A percentile compares a stretch with the other conserved stretches of the same genome.
Evolutionary conservation across 2,329 filamentous ascomycete genomes (phyloP).

Genomic region (Aspergillus phoenicis): DNA sequence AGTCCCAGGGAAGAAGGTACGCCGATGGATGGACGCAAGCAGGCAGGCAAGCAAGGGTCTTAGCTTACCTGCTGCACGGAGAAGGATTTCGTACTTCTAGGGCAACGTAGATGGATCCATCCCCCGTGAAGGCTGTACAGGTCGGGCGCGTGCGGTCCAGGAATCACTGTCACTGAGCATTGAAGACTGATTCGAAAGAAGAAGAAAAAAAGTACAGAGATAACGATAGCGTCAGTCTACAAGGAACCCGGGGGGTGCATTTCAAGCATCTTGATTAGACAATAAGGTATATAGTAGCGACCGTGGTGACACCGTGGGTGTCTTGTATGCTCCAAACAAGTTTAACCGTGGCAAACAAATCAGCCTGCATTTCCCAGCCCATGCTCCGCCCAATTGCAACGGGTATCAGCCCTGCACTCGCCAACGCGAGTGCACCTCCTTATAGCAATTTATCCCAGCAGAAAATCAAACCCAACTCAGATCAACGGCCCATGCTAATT

Average conservation of each 20-base stretch:
- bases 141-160: too few relatives aligned
- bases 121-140: too few relatives aligned
- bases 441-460: slow-evolving; percentile 12
- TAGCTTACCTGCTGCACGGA: too few relatives aligned
- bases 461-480: slow-evolving; percentile 5
- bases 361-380: slow-evolving; percentile 16
- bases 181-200: too few relatives aligned
- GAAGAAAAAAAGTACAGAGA: too few relatives aligned
- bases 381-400: slow-evolving; percentile 22
- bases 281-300: slow-evolving; percentile 28
- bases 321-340: slow-evolving; percentile 16
- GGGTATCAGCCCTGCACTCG: slow-evolving; percentile 17
- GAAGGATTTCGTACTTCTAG: too few relatives aligned
- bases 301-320: slow-evolving; percentile 24
- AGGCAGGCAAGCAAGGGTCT: too few relatives aligned
- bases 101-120: too few relatives aligned
- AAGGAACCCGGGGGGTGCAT: not conserved
- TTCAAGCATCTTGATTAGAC: slow-evolving; percentile 24
- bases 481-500: slow-evolving; percentile 1
- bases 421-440: slow-evolving; percentile 5
- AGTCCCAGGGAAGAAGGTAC: too few relatives aligned
- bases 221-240: not conserved
- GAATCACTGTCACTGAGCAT: too few relatives aligned
- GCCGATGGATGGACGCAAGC: too few relatives aligned
- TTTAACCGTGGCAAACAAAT: slow-evolving; percentile 7